phyloP scores from a whole-genome alignment of 257 asterid genomes.

The Paraleonurus japonicus region DNA sequence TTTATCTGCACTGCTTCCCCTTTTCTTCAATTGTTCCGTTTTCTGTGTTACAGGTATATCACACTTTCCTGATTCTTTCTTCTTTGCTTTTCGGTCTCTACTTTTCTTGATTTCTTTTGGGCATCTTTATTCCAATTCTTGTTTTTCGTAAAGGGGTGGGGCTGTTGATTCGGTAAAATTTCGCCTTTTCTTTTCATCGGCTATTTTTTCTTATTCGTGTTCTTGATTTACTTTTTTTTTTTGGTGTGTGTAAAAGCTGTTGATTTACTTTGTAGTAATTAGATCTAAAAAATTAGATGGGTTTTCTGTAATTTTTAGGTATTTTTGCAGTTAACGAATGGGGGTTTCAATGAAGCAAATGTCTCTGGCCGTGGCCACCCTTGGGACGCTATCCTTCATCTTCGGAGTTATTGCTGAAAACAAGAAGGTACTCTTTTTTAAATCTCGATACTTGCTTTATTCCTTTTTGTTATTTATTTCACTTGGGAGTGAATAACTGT shows the following conservation, averaged over 20 bases:
- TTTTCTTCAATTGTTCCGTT: not conserved
- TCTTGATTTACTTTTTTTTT: not conserved
- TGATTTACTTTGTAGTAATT: not conserved
- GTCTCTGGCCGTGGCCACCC: constrained; percentile 48
- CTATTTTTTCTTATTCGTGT: not conserved
- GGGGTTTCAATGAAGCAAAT: constrained; percentile 53
- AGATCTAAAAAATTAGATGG: not conserved
- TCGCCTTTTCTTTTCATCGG: not conserved
- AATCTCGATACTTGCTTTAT: not conserved
- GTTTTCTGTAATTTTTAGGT: not conserved
- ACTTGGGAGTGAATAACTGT: not conserved
- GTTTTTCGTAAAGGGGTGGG: constrained; percentile 22
- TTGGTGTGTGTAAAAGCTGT: not conserved
- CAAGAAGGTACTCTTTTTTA: constrained; percentile 49
- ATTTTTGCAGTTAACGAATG: constrained; percentile 40
- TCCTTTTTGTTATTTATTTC: not conserved
- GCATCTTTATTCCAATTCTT: constrained; percentile 20
- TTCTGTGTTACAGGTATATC: constrained; percentile 13
- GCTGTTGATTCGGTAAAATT: constrained; percentile 9
- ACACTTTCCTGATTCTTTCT: not conserved
- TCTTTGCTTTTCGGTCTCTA: not conserved
- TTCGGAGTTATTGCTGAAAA: constrained; percentile 66
- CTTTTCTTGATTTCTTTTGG: not conserved
- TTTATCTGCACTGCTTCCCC: not conserved
- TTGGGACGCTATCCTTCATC: constrained; percentile 55